These are phyloP conservation scores for Rhizopogon vulgaris DNA, from an alignment of 768 basidiomycete genomes.

Conservation along the genomic window DNA sequence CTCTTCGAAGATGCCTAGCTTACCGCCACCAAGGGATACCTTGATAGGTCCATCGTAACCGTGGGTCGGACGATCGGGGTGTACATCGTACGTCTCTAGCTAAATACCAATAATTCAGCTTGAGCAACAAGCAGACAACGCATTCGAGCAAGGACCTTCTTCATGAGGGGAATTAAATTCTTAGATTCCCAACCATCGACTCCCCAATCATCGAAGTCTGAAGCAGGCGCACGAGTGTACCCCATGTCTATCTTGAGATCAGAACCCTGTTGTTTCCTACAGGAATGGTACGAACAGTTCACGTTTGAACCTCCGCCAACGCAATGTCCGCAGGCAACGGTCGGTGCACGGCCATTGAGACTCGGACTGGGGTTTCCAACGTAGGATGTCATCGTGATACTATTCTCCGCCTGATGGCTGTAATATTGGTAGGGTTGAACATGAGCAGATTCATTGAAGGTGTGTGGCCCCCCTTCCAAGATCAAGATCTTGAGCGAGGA, in stretches of 20 bases:
- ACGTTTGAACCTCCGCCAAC: conserved; percentile 21
- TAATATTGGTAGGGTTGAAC: conserved; percentile 14
- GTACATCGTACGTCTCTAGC: conserved; percentile 18
- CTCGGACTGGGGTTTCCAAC: conserved; percentile 7
- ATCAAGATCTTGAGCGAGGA: conserved; percentile 22
- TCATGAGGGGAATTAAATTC: conserved; percentile 19
- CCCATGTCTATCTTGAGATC: conserved; percentile 9
- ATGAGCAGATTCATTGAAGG: conserved; percentile 13
- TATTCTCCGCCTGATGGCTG: conserved; percentile 11
- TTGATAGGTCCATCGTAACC: conserved; percentile 18
- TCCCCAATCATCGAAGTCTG: conserved; percentile 25
- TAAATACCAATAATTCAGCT: not conserved
- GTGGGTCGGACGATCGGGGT: conserved; percentile 10
- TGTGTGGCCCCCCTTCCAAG: conserved; percentile 19
- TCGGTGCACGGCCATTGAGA: conserved; percentile 10
- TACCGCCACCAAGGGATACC: conserved; percentile 19
- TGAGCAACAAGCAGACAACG: not conserved
- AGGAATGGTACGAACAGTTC: conserved; percentile 11
- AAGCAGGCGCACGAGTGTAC: conserved; percentile 17
- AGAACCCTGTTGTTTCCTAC: not conserved
- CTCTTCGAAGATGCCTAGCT: conserved; percentile 26
- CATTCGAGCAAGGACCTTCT: conserved; percentile 12
- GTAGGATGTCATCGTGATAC: conserved; percentile 12
- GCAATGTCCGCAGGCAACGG: conserved; percentile 13
- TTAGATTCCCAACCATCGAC: conserved; percentile 21